Evolutionary conservation across 2,329 filamentous ascomycete species (phyloP).

Genomic region (Thielaviopsis ethacetica): DNA sequence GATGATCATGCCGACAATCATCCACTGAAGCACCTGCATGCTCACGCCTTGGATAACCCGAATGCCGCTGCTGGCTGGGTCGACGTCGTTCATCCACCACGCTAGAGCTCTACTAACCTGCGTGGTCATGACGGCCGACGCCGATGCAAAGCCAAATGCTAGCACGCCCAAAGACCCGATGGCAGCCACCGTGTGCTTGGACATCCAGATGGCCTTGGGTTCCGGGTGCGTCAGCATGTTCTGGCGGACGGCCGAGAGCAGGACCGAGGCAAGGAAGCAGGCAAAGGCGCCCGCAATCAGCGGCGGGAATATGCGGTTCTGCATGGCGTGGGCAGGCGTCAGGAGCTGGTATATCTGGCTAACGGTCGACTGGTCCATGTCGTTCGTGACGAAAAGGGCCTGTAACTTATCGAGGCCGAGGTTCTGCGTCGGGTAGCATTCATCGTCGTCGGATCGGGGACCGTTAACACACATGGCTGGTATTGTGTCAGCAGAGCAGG

Average conservation of each 20-base stretch:
- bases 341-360: slow-evolving; percentile 5
- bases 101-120: slow-evolving; percentile 9
- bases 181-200: slow-evolving; percentile 8
- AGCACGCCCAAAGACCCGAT: slow-evolving; percentile 7
- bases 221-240: slow-evolving; percentile 9
- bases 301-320: slow-evolving; percentile 11
- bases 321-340: slow-evolving; percentile 9
- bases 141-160: slow-evolving; percentile 9
- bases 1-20: slow-evolving; percentile 10
- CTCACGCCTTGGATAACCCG: slow-evolving; percentile 1
- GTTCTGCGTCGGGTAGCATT: slow-evolving; percentile 9
- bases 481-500: neutral
- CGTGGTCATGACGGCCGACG: slow-evolving; percentile 9
- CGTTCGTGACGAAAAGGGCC: slow-evolving; percentile 7
- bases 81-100: slow-evolving; percentile 11
- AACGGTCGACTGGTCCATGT: slow-evolving; percentile 5
- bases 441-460: slow-evolving; percentile 4
- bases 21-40: slow-evolving; percentile 11
- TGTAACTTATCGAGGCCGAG: slow-evolving; percentile 9
- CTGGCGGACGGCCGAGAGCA: slow-evolving; percentile 8
- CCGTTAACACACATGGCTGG: slow-evolving; percentile 11
- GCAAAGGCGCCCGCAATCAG: slow-evolving; percentile 9
- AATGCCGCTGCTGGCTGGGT: neutral
- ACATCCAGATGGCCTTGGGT: slow-evolving; percentile 5
- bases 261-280: slow-evolving; percentile 8